Percentiles rank a stretch among this genome's conserved stretches.
These are phyloP conservation scores for Chamaenerion angustifolium DNA, from an alignment of 345 rosid genomes.

Conservation along the genomic window DNA sequence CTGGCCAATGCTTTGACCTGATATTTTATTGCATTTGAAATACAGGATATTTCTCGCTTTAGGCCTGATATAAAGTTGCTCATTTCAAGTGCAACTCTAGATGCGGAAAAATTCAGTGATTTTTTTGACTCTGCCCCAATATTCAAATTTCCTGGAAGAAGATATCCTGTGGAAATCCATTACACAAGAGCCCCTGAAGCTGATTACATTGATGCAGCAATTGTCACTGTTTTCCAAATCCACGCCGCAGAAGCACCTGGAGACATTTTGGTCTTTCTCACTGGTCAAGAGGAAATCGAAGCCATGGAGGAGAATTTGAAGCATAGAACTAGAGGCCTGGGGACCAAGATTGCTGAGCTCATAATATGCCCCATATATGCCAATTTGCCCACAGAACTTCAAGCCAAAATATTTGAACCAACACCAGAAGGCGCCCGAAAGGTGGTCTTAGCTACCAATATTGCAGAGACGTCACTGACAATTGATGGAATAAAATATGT, in stretches of 20 bases:
- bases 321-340: slow-evolving; percentile 79
- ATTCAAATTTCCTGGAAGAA: slow-evolving; percentile 88
- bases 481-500: slow-evolving; percentile 91
- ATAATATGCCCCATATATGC: slow-evolving; percentile 96
- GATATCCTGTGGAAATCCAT: slow-evolving; percentile 88
- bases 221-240: slow-evolving; percentile 78
- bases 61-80: slow-evolving; percentile 79
- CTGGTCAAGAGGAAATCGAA: slow-evolving; percentile 98
- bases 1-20: too few relatives aligned
- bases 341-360: slow-evolving; percentile 85
- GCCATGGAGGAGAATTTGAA: slow-evolving; percentile 85
- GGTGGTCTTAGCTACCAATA: slow-evolving; percentile 91
- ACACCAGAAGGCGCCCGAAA: slow-evolving; percentile 97
- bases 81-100: slow-evolving; percentile 94
- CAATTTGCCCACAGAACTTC: slow-evolving; percentile 92
- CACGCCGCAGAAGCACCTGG: slow-evolving; percentile 74
- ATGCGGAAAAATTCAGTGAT: slow-evolving; percentile 95
- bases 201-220: slow-evolving; percentile 89
- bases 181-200: slow-evolving; percentile 97
- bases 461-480: slow-evolving; percentile 92
- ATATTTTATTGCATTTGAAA: background rate
- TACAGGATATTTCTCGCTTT: slow-evolving; percentile 74
- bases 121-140: slow-evolving; percentile 93
- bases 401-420: slow-evolving; percentile 90
- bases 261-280: slow-evolving; percentile 78